A percentile compares a stretch with the other conserved stretches of the same genome.
phyloP scores from a whole-genome alignment of 257 asterid genomes.

The Plantago major region DNA sequence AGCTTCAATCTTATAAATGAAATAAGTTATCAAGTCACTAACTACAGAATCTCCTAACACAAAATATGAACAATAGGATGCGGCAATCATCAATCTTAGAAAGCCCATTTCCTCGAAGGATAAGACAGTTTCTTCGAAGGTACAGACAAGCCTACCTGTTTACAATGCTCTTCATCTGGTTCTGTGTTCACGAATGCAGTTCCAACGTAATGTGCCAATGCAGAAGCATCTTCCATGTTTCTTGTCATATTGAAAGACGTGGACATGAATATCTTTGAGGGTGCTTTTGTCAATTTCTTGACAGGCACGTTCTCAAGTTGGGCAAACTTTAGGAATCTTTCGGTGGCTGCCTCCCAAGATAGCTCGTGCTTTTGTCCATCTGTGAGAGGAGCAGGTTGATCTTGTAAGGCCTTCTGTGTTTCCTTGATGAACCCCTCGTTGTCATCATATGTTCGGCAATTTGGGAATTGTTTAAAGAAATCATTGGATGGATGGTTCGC shows the following conservation, averaged over 20 bases:
- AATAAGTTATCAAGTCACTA: neutral
- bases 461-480: conserved; percentile 96
- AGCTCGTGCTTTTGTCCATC: conserved; percentile 74
- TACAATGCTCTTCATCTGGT: conserved; percentile 76
- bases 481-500: conserved; percentile 94
- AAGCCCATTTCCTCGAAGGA: conserved; percentile 47
- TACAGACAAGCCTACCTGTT: conserved; percentile 58
- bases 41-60: conserved; percentile 7
- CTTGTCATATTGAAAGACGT: conserved; percentile 52
- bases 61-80: neutral
- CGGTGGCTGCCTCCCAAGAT: conserved; percentile 98
- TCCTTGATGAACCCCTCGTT: conserved; percentile 70
- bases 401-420: conserved; percentile 57
- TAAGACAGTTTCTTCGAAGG: conserved; percentile 34
- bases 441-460: conserved; percentile 72
- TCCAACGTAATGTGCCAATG: conserved; percentile 63
- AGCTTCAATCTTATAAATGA: neutral
- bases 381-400: conserved; percentile 67
- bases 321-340: conserved; percentile 68
- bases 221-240: conserved; percentile 84
- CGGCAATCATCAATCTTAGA: conserved; percentile 28
- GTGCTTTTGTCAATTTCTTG: conserved; percentile 36
- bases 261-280: conserved; percentile 56
- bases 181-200: conserved; percentile 55
- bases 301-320: conserved; percentile 41